Evolutionary conservation across 2,329 filamentous ascomycete genomes (phyloP), one percentile per base, ranked within the genome.

Genomic region (Helicocarpus griseus): DNA sequence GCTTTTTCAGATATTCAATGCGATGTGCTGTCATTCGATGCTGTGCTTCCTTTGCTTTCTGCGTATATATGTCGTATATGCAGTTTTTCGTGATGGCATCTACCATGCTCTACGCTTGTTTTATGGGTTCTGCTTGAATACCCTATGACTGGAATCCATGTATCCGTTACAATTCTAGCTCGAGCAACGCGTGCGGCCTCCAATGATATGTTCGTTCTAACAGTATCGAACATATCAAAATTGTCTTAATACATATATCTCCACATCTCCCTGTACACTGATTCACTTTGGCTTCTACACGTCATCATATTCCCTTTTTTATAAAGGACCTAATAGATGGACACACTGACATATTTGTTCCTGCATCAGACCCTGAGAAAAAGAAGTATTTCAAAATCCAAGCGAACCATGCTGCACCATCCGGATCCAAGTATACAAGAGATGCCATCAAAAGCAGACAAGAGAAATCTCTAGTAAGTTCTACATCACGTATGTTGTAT

Each of bases 341-440:
- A 31, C 13, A 19, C 22, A 3, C 5, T 44, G 22, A 26, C 13
- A 8, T 28, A 22, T 17, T 19, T 19, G 24, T 7, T 3, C 44
- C 31, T 35, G n/a, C n/a, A 6, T 13, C 55, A 72, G 69, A 72
- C 53, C 57, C 65, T 11, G 74, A 75, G 40, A 85, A 80, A 64
- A 76, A 76, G 35, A 83, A 80, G 56, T 87, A 86, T 61, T 87
- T 86, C 66, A 83, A 80, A 59, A 77, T 87, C 47, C 79, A 85
- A 61, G 59, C 69, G 22, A 72, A 69, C 49, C 69, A 74, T 54
- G 73, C 73, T 14, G 79, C 79, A 0, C 74, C 80, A 0, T 56
- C 45, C 22, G 53, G 56, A 19, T 60, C 59, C 2, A 53, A 49
- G 45, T 51, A 60, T n/a, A 53, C 55, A 14, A 53, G 52, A 7